Evolutionary conservation across 345 rosid genomes (phyloP), one percentile per base, ranked within the genome.

Genomic region (Gossypium ekmanianum): DNA sequence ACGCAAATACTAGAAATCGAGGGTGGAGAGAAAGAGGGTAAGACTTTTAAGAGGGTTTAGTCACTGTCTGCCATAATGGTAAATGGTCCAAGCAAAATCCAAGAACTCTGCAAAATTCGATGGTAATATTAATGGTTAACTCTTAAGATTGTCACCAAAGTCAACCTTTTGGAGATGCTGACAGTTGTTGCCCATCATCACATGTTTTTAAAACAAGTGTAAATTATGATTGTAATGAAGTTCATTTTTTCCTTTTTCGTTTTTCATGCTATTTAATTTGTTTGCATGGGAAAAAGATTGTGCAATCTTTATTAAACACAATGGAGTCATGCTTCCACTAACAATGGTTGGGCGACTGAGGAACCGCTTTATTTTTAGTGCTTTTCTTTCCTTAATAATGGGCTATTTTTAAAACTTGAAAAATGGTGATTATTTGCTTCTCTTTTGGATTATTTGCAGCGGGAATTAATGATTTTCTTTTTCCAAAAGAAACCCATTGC

Each of bases 131-230:
- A 57, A 57, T 22, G 61, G 9, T 17, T 56, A 55, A 54, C 50
- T 57, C 77, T 62, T 85, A 82, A 81, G 81, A 76, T 83, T 68
- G 73, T 55, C 68, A 55, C 11, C 17, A 18, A 62, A 79, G 87
- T 84, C 86, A 82, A 84, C 85, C 82, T 81, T 74, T 79, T 71
- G 57, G 72, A 71, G 81, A 61, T 58, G 76, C 70, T 41, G 22
- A 82, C 87, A 84, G 89, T 85, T 86, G 85, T 81, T 79, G 72
- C 44, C 83, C 87, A 82, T 69, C 69, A 61, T 55, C 84, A 14
- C 71, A 4, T 48, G 62, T 20, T 56, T 47, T 17, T 55, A 27
- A 20, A 34, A 20, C 29, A 10, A 22, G 24, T 22, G n/a, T 34
- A 5, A 34, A 34, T 34, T 7, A 5, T 34, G 41, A 34, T 34